Conservation (phyloP, 176 grass and related monocot genomes). For the Canna indica region DNA sequence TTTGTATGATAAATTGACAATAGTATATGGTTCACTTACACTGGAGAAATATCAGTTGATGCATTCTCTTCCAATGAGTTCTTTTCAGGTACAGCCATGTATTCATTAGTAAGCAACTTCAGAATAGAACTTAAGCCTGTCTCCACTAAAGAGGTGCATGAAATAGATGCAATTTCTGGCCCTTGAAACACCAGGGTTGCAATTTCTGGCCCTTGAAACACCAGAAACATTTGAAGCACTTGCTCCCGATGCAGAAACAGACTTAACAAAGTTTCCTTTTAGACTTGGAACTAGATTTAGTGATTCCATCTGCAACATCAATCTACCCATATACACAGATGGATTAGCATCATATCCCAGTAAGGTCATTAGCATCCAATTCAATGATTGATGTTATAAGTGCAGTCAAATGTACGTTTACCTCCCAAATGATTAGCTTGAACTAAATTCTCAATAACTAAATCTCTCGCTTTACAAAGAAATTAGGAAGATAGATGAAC, state of each 20-base stretch:
- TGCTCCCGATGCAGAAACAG: background rate
- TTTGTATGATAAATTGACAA: too few species aligned
- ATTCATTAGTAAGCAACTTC: constrained; percentile 23
- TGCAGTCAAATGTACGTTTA: constrained; percentile 46
- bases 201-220: background rate
- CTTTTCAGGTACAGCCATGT: constrained; percentile 4
- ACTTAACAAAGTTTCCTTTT: background rate
- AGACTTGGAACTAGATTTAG: constrained; percentile 11
- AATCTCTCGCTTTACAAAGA: constrained; percentile 31
- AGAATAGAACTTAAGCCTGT: constrained; percentile 29
- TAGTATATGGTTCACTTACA: constrained; percentile 18
- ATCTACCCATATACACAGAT: constrained; percentile 32
- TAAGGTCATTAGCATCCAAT: constrained; percentile 36
- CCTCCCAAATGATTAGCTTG: constrained; percentile 24
- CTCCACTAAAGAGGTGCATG: constrained; percentile 34
- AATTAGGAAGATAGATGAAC: constrained; percentile 30
- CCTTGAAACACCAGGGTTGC: constrained; percentile 5
- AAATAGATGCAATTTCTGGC: constrained; percentile 23
- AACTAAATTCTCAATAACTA: constrained; percentile 60
- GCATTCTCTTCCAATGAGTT: background rate
- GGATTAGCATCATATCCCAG: background rate
- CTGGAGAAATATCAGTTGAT: background rate
- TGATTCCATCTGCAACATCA: constrained; percentile 27
- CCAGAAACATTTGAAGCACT: background rate
- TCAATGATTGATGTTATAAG: constrained; percentile 47